Evolutionary conservation across 441 rosid genomes (phyloP), one percentile per base, ranked within the genome.

Genomic region (Jatropha multifida): DNA sequence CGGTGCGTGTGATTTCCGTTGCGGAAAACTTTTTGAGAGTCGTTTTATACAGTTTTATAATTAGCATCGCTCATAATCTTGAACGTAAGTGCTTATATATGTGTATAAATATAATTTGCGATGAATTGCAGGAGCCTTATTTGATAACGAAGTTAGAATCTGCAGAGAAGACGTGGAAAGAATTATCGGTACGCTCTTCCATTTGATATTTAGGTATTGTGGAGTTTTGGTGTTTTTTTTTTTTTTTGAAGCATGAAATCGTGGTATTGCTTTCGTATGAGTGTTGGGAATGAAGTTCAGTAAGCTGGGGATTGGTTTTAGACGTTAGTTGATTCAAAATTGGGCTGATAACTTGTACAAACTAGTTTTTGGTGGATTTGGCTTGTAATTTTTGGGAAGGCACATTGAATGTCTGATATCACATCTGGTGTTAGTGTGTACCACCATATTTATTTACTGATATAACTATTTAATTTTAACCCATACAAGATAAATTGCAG

Each of bases 151-250:
- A 94, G 87, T 88, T 94, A 84, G 92, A 93, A 80, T 93, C 99
- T 61, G 97, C 94, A 0, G 98, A 89, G 89, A 95, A 87, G 83
- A 93, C 98, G 4, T 93, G 99, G 98, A 91, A 93, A 74, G 98
- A 92, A 66, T 76, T 94, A 68, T 91, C 98, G 77, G 97, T 94
- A 77, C n/a, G 88, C 64, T 88, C 64, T 77, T 76, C 69, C 41
- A 42, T 40, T 62, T 61, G 17, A 20, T 51, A 6, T n/a, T 38
- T 17, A 41, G 20, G 27, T 44, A 27, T 32, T 17, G 1, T 59
- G 52, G 37, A 60, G 58, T 5, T 60, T 12, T 12, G n/a, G 37
- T 17, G 23, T 44, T 2, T 44, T 44, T 44, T 42, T 42, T 23
- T 42, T 42, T 62, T 49, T 5, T 64, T 23, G 23, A 5, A 38